A percentile compares a stretch with the other conserved stretches of the same genome.
phyloP scores from a whole-genome alignment of 2,329 filamentous ascomycete genomes.

The Aureobasidium lini region DNA sequence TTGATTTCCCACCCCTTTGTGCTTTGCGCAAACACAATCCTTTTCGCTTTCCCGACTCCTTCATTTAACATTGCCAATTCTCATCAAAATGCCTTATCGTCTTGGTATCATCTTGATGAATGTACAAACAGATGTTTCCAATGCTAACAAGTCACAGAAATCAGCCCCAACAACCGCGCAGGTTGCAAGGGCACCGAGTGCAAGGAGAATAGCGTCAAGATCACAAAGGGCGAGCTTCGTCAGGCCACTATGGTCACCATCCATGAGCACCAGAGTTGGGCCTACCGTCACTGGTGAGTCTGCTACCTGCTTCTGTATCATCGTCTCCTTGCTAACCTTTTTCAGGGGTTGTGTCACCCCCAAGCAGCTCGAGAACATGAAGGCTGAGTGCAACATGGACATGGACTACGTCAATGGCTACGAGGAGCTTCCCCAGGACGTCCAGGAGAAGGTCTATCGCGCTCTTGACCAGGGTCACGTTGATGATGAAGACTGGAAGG shows the following conservation, averaged over 20 bases:
- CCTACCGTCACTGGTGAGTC: constrained; percentile 79
- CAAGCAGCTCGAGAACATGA: constrained; percentile 58
- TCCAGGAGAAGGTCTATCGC: constrained; percentile 64
- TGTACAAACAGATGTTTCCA: background rate
- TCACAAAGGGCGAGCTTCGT: constrained; percentile 70
- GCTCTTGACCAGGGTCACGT: constrained; percentile 73
- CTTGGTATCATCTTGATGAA: background rate
- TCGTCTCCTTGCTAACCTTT: constrained; percentile 1
- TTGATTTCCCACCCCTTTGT: background rate
- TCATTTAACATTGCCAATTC: background rate
- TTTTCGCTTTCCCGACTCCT: background rate
- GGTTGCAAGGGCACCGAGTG: constrained; percentile 67
- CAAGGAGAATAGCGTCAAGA: constrained; percentile 62
- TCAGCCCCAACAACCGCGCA: constrained; percentile 63
- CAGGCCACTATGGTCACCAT: constrained; percentile 66
- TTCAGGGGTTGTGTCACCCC: constrained; percentile 83
- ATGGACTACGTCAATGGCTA: constrained; percentile 69
- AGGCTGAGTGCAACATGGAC: constrained; percentile 50
- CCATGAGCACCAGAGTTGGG: constrained; percentile 54
- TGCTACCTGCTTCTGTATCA: background rate
- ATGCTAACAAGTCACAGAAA: constrained; percentile 46
- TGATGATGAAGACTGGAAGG: constrained; percentile 78
- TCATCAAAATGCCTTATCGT: constrained; percentile 6
- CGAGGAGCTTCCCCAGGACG: constrained; percentile 63
- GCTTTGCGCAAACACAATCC: background rate